phyloP scores from a whole-genome alignment of 2,329 filamentous ascomycete species.

The Nemania sp. region DNA sequence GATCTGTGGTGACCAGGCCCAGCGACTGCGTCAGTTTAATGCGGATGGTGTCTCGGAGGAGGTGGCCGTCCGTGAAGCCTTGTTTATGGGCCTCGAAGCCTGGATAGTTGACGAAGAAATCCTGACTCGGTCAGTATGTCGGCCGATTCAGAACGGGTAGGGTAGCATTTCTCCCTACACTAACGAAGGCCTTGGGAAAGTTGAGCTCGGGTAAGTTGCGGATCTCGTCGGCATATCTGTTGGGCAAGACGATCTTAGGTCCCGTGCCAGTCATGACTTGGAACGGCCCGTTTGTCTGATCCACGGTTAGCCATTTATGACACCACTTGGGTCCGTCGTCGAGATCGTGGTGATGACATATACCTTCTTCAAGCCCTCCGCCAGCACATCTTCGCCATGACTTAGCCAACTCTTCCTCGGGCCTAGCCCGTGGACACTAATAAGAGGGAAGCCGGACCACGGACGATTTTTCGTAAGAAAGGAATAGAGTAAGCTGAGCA shows the following conservation, averaged over 20 bases:
- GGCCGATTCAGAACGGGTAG: background rate
- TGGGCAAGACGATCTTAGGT: constrained; percentile 42
- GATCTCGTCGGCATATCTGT: constrained; percentile 42
- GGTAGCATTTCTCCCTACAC: constrained; percentile 30
- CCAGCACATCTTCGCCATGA: constrained; percentile 33
- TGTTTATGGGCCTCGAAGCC: constrained; percentile 40
- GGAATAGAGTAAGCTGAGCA: constrained; percentile 37
- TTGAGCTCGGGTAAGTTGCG: constrained; percentile 42
- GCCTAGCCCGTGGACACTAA: constrained; percentile 34
- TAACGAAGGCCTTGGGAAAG: constrained; percentile 43
- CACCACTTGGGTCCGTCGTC: background rate
- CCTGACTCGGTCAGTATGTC: constrained; percentile 30
- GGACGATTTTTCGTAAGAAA: constrained; percentile 35
- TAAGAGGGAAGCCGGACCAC: constrained; percentile 37
- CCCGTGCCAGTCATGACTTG: constrained; percentile 42
- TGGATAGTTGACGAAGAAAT: constrained; percentile 42
- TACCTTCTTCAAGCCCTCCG: constrained; percentile 37
- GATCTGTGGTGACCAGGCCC: constrained; percentile 41
- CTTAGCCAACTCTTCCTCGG: constrained; percentile 39
- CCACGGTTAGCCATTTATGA: constrained; percentile 21
- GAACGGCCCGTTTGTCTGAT: constrained; percentile 40
- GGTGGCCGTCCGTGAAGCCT: constrained; percentile 31
- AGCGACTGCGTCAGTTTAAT: constrained; percentile 43
- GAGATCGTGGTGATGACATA: background rate
- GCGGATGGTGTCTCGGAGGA: constrained; percentile 41